Percentiles rank a stretch among this genome's conserved stretches.
These are phyloP conservation scores for Ascochyta pisi DNA, from an alignment of 2,329 filamentous ascomycete species.

Conservation along the genomic window DNA sequence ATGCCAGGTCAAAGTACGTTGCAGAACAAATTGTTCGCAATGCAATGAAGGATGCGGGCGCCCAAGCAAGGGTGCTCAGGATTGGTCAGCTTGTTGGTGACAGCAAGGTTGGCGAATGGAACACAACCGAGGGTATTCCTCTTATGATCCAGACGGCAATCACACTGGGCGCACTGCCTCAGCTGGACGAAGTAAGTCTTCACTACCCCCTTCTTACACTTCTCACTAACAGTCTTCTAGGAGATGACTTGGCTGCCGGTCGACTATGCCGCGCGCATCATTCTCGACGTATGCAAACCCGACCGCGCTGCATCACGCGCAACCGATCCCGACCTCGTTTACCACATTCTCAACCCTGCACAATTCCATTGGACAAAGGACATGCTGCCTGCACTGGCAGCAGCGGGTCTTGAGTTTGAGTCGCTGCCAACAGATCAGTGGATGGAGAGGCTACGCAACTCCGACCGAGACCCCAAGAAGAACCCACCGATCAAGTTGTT, in stretches of 20 bases:
- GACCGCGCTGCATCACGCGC: neutral
- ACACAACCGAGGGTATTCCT: slow-evolving; percentile 58
- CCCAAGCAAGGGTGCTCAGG: slow-evolving; percentile 48
- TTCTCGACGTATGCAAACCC: slow-evolving; percentile 26
- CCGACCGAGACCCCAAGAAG: slow-evolving; percentile 27
- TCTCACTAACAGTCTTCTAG: neutral
- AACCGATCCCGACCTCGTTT: slow-evolving; percentile 46
- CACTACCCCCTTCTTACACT: neutral
- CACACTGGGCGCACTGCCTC: slow-evolving; percentile 56
- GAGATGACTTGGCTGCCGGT: slow-evolving; percentile 54
- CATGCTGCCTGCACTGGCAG: slow-evolving; percentile 58
- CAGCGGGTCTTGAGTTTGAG: slow-evolving; percentile 49
- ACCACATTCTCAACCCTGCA: slow-evolving; percentile 60
- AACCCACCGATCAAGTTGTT: slow-evolving; percentile 42
- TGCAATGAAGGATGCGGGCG: slow-evolving; percentile 19
- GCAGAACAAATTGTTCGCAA: slow-evolving; percentile 54
- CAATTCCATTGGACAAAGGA: slow-evolving; percentile 62
- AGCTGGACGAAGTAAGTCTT: slow-evolving; percentile 47
- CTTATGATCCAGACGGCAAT: slow-evolving; percentile 58
- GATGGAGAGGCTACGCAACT: slow-evolving; percentile 34
- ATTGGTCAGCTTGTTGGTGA: slow-evolving; percentile 59
- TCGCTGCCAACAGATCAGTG: slow-evolving; percentile 30
- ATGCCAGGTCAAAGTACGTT: slow-evolving; percentile 59
- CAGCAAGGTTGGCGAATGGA: slow-evolving; percentile 56
- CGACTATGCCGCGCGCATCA: slow-evolving; percentile 50